Conservation (phyloP, 345 rosid genomes). For the Citrus cavaleriei region DNA sequence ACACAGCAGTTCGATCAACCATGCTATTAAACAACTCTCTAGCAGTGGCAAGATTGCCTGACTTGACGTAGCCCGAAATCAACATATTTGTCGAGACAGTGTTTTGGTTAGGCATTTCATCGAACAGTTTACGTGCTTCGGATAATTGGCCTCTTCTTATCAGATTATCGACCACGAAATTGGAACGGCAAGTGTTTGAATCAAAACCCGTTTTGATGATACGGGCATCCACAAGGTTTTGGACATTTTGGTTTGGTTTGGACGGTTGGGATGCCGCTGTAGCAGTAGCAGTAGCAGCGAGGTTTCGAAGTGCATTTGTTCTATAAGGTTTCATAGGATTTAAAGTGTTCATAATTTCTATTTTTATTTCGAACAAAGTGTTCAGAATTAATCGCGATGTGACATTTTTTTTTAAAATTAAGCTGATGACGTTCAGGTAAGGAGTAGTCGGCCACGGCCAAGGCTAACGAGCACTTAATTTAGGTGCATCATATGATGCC, state of each 20-base stretch:
- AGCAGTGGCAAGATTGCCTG: conserved; percentile 48
- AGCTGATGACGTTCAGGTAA: too few relatives aligned
- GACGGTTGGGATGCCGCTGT: conserved; percentile 7
- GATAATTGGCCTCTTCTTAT: conserved; percentile 39
- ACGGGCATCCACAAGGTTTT: conserved; percentile 47
- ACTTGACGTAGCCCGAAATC: conserved; percentile 61
- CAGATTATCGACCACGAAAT: conserved; percentile 36
- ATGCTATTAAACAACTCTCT: conserved; percentile 50
- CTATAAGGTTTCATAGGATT: conserved; percentile 25
- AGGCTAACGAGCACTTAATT: too few relatives aligned
- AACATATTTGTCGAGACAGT: conserved; percentile 59
- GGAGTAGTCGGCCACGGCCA: neutral
- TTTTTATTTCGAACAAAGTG: too few relatives aligned
- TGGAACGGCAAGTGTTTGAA: conserved; percentile 55
- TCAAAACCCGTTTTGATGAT: conserved; percentile 80
- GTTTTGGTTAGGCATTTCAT: conserved; percentile 69
- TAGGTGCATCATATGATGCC: too few relatives aligned
- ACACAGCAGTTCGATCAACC: conserved; percentile 53
- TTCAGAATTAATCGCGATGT: too few relatives aligned
- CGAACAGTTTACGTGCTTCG: conserved; percentile 67
- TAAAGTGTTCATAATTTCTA: neutral
- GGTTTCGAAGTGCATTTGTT: conserved; percentile 13
- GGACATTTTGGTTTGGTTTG: conserved; percentile 14
- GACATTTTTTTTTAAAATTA: too few relatives aligned
- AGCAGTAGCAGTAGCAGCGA: conserved; percentile 19